Evolutionary conservation across 345 rosid species (phyloP), one percentile per base, ranked within the genome.

Genomic region (Clarkia xantiana): DNA sequence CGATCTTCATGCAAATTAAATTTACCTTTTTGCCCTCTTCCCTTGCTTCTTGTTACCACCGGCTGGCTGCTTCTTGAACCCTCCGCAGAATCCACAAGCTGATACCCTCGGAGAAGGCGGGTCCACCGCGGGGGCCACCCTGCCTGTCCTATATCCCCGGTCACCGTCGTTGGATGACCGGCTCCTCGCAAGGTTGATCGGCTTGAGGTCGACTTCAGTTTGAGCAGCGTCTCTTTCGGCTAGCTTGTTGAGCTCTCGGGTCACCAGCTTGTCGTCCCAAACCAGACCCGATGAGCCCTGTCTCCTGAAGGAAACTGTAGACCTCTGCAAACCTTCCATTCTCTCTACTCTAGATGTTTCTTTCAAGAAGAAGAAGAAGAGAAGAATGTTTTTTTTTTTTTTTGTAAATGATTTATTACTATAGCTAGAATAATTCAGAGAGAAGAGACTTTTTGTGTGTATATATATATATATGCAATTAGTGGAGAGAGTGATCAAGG

Each of bases 211-310:
- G 60, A 67, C 72, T 17, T 67, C 67, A 0, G 36, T 29, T 29
- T 29, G 36, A 29, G 65, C 65, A 29, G 65, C 65, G 42, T 58
- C 42, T n/a, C 50, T 65, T 14, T 68, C 45, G 40, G 9, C 52
- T 54, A 40, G 42, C 51, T 46, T 55, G 42, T 48, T 83, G 3
- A 81, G 62, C 67, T 86, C 89, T 11, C 71, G 74, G 15, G 82
- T 64, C 41, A 91, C 29, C 50, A 75, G 53, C 67, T 61, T 75
- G 56, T 84, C 98, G 41, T 91, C 94, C 80, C 91, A 91, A 3
- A 91, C 79, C 9, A 91, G 66, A 8, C 98, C 96, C 3, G 96
- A 91, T 19, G 96, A 91, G 19, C 98, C 98, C 36, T 86, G 96
- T 40, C 98, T 74, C 40, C 98, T 68, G 47, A 91, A 91, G 0